These are phyloP conservation scores for Penicillium roqueforti DNA, from an alignment of 495 filamentous ascomycete genomes.

Conservation along the genomic window DNA sequence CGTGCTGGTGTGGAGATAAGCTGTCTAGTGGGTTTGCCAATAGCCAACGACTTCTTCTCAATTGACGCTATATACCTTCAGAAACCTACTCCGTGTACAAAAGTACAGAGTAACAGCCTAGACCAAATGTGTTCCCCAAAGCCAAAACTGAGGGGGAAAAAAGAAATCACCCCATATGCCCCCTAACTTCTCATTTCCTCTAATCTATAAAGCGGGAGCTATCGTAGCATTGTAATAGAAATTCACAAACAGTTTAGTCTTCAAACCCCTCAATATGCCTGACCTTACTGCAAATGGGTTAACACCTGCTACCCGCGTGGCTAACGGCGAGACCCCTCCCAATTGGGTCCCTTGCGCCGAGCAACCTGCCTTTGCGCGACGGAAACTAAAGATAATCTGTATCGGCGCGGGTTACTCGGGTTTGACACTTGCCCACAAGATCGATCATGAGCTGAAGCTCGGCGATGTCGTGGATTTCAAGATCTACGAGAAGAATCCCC, in stretches of 20 bases:
- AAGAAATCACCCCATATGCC: too few relatives aligned
- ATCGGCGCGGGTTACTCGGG: conserved; percentile 41
- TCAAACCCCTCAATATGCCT: neutral
- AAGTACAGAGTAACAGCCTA: too few relatives aligned
- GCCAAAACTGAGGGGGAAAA: too few relatives aligned
- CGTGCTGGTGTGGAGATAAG: too few relatives aligned
- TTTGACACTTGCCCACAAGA: conserved; percentile 30
- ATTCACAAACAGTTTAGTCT: neutral
- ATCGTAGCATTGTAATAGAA: neutral
- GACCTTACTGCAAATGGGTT: neutral
- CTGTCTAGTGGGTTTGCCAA: too few relatives aligned
- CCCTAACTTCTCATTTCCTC: neutral
- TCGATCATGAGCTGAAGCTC: conserved; percentile 21
- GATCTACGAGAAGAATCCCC: conserved; percentile 39
- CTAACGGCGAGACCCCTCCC: neutral
- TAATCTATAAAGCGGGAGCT: too few relatives aligned
- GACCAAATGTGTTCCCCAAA: too few relatives aligned
- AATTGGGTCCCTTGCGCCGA: neutral
- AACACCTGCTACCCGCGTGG: neutral
- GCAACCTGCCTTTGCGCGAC: conserved; percentile 7
- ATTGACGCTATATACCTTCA: too few relatives aligned
- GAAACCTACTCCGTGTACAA: too few relatives aligned
- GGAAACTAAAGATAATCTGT: conserved; percentile 33
- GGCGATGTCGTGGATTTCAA: conserved; percentile 19
- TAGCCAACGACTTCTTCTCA: too few relatives aligned